Base-by-base conservation (phyloP, 805 yeast species). In the Candida suzukii region DNA sequence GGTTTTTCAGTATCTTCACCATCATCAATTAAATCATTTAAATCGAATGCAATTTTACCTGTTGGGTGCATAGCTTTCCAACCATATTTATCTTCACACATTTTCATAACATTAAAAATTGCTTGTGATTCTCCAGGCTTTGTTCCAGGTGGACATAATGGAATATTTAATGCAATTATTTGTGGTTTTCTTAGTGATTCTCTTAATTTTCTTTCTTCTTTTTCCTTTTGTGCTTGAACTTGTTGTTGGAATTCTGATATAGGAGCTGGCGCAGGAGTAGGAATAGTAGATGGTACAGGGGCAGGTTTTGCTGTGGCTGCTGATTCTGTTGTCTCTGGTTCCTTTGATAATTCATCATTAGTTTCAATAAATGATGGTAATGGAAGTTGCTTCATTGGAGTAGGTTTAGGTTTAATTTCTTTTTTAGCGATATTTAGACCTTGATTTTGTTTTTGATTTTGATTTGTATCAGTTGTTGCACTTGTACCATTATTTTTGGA, bases 11-110 rank as follows among this genome's bases (percentile, higher is more conserved):
- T 74, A 17, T 60, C 76, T 11, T 66, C 71, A 24, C 72, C 78
- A 41, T 74, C 82, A 40, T 71, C 81, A 35, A 54, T 60, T 58
- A 67, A 51, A 45, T 73, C 74, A 46, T 67, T 74, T 64, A 75
- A 57, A 42, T 76, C 79, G 29, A 74, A 63, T 2, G 80, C 77
- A 22, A 75, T 73, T 40, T 76, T 68, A 4, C 83, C 77, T 44
- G 75, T 74, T 0, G 90, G 90, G 51, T 81, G 87, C 41, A 83
- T 66, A 2, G 67, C 73, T 27, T 76, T 76, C 75, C 83, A 86
- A 3, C 95, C 96, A 58, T 87, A 87, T 60, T 84, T 84, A 38
- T 83, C 88, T 54, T 87, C 95, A 5, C 91, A 84, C 41, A 83
- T 61, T 49, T 78, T 76, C 57, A 82, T 60, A 25, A 87, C 85